A percentile compares a stretch with the other conserved stretches of the same genome.
Conservation (phyloP, 1,284 basidiomycete species). For the Lentinus polychrous region DNA sequence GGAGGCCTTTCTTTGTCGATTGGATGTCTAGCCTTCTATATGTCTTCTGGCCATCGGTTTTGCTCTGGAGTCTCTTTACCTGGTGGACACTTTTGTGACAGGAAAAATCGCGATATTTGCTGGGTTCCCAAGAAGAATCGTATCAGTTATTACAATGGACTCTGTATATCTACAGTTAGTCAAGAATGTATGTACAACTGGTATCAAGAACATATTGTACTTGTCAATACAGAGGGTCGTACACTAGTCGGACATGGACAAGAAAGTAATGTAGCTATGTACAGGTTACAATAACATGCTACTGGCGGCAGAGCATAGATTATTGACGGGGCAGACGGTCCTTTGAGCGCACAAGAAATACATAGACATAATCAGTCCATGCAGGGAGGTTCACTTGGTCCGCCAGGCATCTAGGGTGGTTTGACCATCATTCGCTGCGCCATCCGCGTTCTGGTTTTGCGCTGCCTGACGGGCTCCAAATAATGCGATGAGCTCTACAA, state of each 20-base stretch:
- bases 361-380: too few relatives aligned
- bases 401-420: slow-evolving; percentile 17
- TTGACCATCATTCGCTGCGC: slow-evolving; percentile 10
- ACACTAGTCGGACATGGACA: too few relatives aligned
- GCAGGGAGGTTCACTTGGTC: neutral
- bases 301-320: too few relatives aligned
- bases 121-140: too few relatives aligned
- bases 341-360: too few relatives aligned
- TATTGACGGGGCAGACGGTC: too few relatives aligned
- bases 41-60: slow-evolving; percentile 14
- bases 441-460: neutral
- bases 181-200: neutral
- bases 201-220: slow-evolving; percentile 4
- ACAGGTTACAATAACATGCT: too few relatives aligned
- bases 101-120: too few relatives aligned
- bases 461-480: slow-evolving; percentile 16
- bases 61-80: slow-evolving; percentile 16
- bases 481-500: slow-evolving; percentile 15
- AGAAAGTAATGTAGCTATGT: too few relatives aligned
- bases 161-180: neutral
- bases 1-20: slow-evolving; percentile 6
- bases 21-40: slow-evolving; percentile 9
- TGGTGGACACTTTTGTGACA: slow-evolving; percentile 9
- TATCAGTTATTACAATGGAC: neutral
- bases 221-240: neutral